Evolutionary conservation across 2,329 filamentous ascomycete genomes (phyloP), one percentile per base, ranked within the genome.

Genomic region (Coniochaeta sp.): DNA sequence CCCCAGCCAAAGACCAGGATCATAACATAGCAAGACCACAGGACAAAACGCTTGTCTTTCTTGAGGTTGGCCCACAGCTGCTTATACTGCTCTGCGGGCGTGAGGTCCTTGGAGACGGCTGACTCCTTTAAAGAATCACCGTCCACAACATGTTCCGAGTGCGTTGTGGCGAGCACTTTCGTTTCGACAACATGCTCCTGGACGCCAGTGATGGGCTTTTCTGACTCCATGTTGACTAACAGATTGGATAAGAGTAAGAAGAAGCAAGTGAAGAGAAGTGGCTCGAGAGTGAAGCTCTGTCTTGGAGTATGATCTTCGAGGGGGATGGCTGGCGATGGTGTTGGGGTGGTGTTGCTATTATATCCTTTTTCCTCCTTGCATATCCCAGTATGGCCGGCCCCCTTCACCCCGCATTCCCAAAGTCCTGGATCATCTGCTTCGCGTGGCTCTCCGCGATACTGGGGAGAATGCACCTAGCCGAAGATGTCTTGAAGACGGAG

Each of bases 1-100:
- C 72, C 72, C 69, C 70, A 74, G 36, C 67, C 67, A 28, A 73
- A 72, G 61, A 73, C 70, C 11, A 74, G 66, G 34, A 64, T 68
- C 69, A 70, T 70, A 61, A 70, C 60, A n/a, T 68, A 70, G 26
- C 70, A 24, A 0, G 68, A 64, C 68, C 68, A 70, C 7, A 67
- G 54, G 31, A 70, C 68, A 59, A 65, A 70, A 3, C 61, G 58
- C 54, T 64, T 68, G 57, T 70, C 67, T 6, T 70, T 68, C 50
- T 67, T 70, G 54, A 70, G 64, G 19, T 66, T 70, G n/a, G 63
- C 17, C 68, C 68, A 70, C 2, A 70, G 64, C 9, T 63, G 64
- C 5, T 66, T 63, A 28, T 70, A 70, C 58, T 70, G 68, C 56
- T 70, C 62, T 24, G 67, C 67, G 0, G 67, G 61, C 0, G 68